These are phyloP conservation scores for Diaporthe sp. DNA, from an alignment of 2,329 filamentous ascomycete genomes.

Conservation along the genomic window DNA sequence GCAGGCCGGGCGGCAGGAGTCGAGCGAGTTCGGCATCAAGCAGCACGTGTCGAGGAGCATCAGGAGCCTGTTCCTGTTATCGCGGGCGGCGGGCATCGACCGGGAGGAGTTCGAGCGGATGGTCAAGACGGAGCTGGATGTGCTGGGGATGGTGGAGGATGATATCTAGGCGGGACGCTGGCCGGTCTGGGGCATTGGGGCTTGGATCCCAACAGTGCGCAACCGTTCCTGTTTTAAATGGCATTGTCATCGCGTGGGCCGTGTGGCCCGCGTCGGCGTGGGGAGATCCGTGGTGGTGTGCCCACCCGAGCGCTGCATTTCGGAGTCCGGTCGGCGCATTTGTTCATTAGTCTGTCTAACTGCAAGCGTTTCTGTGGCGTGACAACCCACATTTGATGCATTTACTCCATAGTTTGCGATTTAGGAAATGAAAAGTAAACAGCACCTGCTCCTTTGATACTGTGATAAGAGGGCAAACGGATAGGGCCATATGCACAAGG, in stretches of 20 bases:
- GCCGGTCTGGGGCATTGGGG: background rate
- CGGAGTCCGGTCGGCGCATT: constrained; percentile 38
- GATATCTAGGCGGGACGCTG: constrained; percentile 40
- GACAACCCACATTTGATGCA: constrained; percentile 13
- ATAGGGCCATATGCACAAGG: background rate
- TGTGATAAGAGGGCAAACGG: background rate
- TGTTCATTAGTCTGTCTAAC: background rate
- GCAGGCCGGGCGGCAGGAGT: constrained; percentile 68
- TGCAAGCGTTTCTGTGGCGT: background rate
- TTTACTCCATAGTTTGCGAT: background rate
- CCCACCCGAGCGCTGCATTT: constrained; percentile 27
- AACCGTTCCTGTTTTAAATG: background rate
- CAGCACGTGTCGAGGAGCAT: constrained; percentile 84
- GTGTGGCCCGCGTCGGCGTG: constrained; percentile 1
- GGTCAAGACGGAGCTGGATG: constrained; percentile 78
- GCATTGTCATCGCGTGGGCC: constrained; percentile 14
- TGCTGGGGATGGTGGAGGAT: constrained; percentile 78
- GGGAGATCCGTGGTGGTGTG: constrained; percentile 27
- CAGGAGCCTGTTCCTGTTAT: constrained; percentile 81
- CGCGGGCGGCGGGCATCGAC: constrained; percentile 79
- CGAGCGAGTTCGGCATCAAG: constrained; percentile 80
- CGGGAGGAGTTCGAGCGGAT: constrained; percentile 81
- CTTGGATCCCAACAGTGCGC: background rate
- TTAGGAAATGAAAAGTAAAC: background rate
- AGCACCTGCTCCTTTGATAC: background rate